phyloP scores from a whole-genome alignment of 208 protist genomes.

The Chromosphaera perkinsii region DNA sequence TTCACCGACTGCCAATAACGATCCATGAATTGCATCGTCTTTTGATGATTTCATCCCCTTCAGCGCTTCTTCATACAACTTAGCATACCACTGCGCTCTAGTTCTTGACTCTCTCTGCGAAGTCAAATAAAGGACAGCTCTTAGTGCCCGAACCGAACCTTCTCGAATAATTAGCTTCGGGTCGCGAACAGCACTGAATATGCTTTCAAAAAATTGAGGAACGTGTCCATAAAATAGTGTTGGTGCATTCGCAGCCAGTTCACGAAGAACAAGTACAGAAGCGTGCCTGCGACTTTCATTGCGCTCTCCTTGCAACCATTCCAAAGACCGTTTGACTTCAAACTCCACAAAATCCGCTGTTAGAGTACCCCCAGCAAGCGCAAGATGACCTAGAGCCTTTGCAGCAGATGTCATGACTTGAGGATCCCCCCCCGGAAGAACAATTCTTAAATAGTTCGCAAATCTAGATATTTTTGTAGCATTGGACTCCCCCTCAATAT shows the following conservation, averaged over 20 bases:
- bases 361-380: slow-evolving; percentile 58
- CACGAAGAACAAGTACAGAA: slow-evolving; percentile 61
- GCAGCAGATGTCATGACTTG: slow-evolving; percentile 53
- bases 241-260: slow-evolving; percentile 67
- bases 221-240: slow-evolving; percentile 72
- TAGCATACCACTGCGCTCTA: slow-evolving; percentile 58
- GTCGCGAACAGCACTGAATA: slow-evolving; percentile 64
- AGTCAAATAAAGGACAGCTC: slow-evolving; percentile 59
- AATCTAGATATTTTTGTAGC: slow-evolving; percentile 57
- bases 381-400: slow-evolving; percentile 63
- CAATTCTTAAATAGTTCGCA: slow-evolving; percentile 61
- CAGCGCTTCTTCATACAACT: slow-evolving; percentile 60
- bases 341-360: slow-evolving; percentile 71
- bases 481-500: slow-evolving; percentile 52
- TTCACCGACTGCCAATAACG: slow-evolving; percentile 52
- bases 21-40: slow-evolving; percentile 57
- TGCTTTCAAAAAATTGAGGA: slow-evolving; percentile 56
- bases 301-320: slow-evolving; percentile 59
- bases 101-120: slow-evolving; percentile 50
- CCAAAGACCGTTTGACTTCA: slow-evolving; percentile 65
- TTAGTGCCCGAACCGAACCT: slow-evolving; percentile 50
- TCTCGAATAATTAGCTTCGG: slow-evolving; percentile 51
- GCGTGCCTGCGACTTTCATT: slow-evolving; percentile 38
- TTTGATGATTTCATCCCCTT: slow-evolving; percentile 37
- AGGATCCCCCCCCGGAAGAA: slow-evolving; percentile 51